These are phyloP conservation scores for Plantago major DNA, from an alignment of 257 asterid species.

Conservation along the genomic window DNA sequence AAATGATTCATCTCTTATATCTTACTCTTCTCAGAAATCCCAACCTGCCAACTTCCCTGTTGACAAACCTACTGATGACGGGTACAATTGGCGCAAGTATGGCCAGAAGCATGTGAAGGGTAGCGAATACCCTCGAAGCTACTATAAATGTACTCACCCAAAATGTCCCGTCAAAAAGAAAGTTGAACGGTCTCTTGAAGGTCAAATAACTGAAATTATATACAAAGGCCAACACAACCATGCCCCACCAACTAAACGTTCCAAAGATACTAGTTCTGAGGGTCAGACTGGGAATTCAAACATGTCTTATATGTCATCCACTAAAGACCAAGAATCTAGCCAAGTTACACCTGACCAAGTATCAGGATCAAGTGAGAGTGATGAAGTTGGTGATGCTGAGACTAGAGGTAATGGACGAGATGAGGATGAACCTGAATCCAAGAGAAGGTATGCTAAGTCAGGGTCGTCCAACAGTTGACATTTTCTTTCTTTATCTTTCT, in stretches of 20 bases:
- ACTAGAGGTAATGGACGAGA: conserved; percentile 45
- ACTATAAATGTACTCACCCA: conserved; percentile 63
- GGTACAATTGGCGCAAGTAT: conserved; percentile 66
- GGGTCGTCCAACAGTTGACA: not conserved
- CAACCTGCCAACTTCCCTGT: conserved; percentile 35
- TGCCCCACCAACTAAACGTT: conserved; percentile 46
- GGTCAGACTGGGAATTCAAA: conserved; percentile 33
- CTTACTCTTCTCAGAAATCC: conserved; percentile 39
- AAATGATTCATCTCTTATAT: conserved; percentile 36
- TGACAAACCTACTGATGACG: conserved; percentile 62
- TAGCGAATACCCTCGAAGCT: conserved; percentile 63
- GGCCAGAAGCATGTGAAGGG: conserved; percentile 76
- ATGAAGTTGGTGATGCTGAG: conserved; percentile 51
- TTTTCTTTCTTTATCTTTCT: not conserved
- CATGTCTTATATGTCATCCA: conserved; percentile 24
- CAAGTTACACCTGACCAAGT: conserved; percentile 56
- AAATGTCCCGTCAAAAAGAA: conserved; percentile 80
- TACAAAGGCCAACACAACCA: conserved; percentile 84
- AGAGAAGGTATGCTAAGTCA: conserved; percentile 52
- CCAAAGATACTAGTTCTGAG: conserved; percentile 44
- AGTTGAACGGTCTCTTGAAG: conserved; percentile 59
- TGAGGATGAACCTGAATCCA: conserved; percentile 71
- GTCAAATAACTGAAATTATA: conserved; percentile 66
- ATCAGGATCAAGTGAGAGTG: conserved; percentile 73
- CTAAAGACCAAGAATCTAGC: conserved; percentile 57